Percentiles rank a stretch among this genome's conserved stretches.
Conservation (phyloP, 805 yeast genomes). For the Wickerhamomyces strasburgensis region DNA sequence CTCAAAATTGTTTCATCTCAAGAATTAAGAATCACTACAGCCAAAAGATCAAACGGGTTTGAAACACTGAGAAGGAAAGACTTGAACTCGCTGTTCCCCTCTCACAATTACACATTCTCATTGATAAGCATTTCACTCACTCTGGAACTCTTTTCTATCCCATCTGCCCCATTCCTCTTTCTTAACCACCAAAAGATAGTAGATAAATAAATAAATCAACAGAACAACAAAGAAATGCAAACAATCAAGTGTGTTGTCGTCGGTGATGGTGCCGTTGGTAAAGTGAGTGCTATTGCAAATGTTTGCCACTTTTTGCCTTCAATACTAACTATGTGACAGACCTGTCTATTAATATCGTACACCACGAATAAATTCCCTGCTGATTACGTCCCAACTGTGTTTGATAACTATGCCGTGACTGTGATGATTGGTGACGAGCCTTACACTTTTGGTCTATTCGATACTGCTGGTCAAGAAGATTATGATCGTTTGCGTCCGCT, state of each 20-base stretch:
- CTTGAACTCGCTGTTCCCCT: too few species aligned
- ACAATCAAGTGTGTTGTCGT: constrained; percentile 92
- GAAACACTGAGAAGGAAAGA: too few species aligned
- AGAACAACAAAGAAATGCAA: too few species aligned
- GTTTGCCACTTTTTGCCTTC: background rate
- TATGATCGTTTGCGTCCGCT: constrained; percentile 96
- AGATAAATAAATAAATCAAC: too few species aligned
- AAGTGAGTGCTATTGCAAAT: constrained; percentile 32
- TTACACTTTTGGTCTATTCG: constrained; percentile 92
- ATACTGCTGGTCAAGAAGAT: constrained; percentile 99
- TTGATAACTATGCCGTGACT: constrained; percentile 91
- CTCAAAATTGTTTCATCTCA: background rate
- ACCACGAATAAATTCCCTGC: constrained; percentile 97
- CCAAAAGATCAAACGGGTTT: too few species aligned
- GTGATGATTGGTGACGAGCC: constrained; percentile 98
- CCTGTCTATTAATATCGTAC: constrained; percentile 91
- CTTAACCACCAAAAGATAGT: background rate
- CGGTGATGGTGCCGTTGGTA: constrained; percentile 99
- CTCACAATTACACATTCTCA: too few species aligned
- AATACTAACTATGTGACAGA: constrained; percentile 32
- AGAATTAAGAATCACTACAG: background rate
- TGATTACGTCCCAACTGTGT: constrained; percentile 98
- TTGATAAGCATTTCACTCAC: too few species aligned
- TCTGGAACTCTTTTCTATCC: background rate
- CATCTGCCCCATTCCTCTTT: background rate